Evolutionary conservation across 2,329 filamentous ascomycete species (phyloP).

Genomic region (Xylariaceae sp.): DNA sequence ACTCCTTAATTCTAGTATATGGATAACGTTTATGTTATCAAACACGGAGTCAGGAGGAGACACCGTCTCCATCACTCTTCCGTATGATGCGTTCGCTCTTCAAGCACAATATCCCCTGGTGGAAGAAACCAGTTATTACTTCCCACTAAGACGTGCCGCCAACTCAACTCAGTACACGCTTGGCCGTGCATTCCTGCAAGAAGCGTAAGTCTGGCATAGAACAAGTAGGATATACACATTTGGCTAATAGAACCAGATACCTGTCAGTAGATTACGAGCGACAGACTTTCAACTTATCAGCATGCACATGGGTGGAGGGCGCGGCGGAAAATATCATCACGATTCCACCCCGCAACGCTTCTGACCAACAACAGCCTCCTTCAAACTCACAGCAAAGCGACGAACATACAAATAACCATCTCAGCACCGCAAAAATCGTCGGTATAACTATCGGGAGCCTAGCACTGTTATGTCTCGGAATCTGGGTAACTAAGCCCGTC

Average conservation of each 20-base stretch:
- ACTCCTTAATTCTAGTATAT: constrained; percentile 28
- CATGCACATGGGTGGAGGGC: constrained; percentile 33
- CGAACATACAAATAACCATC: not conserved
- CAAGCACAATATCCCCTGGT: constrained; percentile 29
- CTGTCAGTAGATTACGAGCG: constrained; percentile 39
- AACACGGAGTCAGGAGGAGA: constrained; percentile 31
- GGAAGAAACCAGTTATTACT: constrained; percentile 28
- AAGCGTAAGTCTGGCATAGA: constrained; percentile 25
- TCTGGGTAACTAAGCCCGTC: no score
- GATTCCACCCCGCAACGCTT: constrained; percentile 22
- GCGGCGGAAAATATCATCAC: constrained; percentile 30
- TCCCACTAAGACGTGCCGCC: constrained; percentile 32
- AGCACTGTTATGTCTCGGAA: no score
- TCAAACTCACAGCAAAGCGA: not conserved
- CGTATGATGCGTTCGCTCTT: constrained; percentile 32
- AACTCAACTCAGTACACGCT: constrained; percentile 33
- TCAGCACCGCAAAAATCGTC: constrained; percentile 21
- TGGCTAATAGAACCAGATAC: constrained; percentile 23
- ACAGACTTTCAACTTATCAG: constrained; percentile 36
- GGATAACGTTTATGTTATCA: constrained; percentile 32
- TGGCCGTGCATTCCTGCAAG: constrained; percentile 33
- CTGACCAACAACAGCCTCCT: not conserved
- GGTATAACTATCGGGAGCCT: constrained; percentile 20
- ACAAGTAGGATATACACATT: not conserved
- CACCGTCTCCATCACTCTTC: constrained; percentile 29